Percentiles rank a stretch among this genome's conserved stretches.
Evolutionary conservation across 2,329 filamentous ascomycete species (phyloP).

Genomic region (Xylariaceae sp.): DNA sequence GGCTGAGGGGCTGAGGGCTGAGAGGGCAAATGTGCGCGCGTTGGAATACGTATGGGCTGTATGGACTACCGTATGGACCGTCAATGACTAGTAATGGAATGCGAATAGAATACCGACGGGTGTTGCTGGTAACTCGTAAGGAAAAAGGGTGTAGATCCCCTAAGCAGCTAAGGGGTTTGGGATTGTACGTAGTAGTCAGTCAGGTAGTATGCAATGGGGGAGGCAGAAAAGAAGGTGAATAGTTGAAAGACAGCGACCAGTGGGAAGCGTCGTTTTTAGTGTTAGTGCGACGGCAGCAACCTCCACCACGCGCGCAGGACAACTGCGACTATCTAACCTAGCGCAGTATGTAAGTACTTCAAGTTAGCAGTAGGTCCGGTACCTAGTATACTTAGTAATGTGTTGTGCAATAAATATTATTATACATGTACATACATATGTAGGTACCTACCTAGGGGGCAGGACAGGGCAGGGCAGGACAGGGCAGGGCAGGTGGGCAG

Average conservation of each 20-base stretch:
- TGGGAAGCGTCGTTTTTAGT: slow-evolving; percentile 28
- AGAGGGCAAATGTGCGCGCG: too few species aligned
- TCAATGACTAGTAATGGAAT: not conserved
- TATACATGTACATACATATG: slow-evolving; percentile 1
- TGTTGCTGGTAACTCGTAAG: not conserved
- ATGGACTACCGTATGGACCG: not conserved
- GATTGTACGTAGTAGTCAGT: slow-evolving; percentile 9
- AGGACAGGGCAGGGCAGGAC: too few species aligned
- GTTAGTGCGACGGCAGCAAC: slow-evolving; percentile 29
- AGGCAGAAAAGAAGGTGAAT: slow-evolving; percentile 18
- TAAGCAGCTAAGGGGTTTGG: not conserved
- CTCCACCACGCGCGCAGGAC: slow-evolving; percentile 13
- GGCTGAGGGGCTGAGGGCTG: too few species aligned
- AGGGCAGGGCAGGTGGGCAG: too few species aligned
- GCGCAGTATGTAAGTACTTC: too few species aligned
- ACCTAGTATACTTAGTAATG: too few species aligned
- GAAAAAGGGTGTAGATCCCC: slow-evolving; percentile 17
- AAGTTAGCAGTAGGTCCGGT: too few species aligned
- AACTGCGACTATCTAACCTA: too few species aligned
- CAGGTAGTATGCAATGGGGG: slow-evolving; percentile 14
- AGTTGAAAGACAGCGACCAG: slow-evolving; percentile 25
- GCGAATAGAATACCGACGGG: slow-evolving; percentile 7
- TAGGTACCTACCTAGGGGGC: too few species aligned
- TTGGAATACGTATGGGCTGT: too few species aligned
- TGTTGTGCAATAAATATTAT: not conserved